phyloP scores from a whole-genome alignment of 2,329 filamentous ascomycete species.

The Teratosphaeria viscida region DNA sequence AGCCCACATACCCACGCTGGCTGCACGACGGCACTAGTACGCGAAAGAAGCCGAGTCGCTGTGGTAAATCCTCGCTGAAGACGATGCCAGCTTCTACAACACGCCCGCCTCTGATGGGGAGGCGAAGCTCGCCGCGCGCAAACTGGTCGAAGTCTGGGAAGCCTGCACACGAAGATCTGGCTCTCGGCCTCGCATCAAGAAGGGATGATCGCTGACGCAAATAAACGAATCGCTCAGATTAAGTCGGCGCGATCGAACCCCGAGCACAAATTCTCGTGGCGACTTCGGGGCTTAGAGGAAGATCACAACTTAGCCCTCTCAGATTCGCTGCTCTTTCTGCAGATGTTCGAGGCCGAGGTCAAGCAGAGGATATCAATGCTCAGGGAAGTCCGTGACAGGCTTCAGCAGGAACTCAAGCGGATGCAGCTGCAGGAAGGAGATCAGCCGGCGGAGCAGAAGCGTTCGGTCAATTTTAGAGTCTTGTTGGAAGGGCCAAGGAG shows the following conservation, averaged over 20 bases:
- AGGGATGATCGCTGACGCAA: slow-evolving; percentile 16
- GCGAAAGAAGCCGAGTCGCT: slow-evolving; percentile 10
- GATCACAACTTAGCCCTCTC: background rate
- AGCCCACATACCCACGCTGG: slow-evolving; percentile 3
- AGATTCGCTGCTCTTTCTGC: background rate
- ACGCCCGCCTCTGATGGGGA: background rate
- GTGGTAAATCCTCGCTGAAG: slow-evolving; percentile 9
- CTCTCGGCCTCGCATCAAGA: slow-evolving; percentile 6
- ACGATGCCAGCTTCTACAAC: slow-evolving; percentile 7
- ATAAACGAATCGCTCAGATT: slow-evolving; percentile 11
- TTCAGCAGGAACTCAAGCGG: background rate
- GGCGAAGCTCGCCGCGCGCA: background rate
- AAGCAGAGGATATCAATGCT: background rate
- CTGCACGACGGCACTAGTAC: slow-evolving; percentile 1
- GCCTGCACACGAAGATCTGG: slow-evolving; percentile 10
- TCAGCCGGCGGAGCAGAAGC: background rate
- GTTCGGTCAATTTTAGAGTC: background rate
- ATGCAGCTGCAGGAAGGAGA: background rate
- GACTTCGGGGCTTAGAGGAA: background rate
- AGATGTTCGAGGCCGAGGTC: background rate
- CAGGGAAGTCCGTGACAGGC: background rate
- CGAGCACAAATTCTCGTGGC: background rate
- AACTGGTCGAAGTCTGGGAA: slow-evolving; percentile 7
- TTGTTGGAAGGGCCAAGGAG: background rate
- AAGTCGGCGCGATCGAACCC: background rate